These are phyloP conservation scores for Diplodia mutila DNA, from an alignment of 2,329 filamentous ascomycete genomes.

Conservation along the genomic window DNA sequence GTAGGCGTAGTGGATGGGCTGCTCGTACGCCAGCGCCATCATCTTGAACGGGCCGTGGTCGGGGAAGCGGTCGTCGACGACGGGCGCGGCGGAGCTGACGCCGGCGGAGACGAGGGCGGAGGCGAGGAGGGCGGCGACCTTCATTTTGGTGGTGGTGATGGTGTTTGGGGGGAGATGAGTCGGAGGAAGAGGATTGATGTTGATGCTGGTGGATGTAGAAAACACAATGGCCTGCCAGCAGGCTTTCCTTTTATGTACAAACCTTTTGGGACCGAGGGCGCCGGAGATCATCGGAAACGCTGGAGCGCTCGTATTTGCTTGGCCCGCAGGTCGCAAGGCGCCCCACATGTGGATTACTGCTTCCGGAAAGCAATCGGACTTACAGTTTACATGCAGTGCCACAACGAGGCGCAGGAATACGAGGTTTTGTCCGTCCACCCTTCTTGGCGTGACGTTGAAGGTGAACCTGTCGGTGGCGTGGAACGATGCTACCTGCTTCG, in stretches of 20 bases:
- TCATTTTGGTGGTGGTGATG: neutral
- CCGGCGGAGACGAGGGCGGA: neutral
- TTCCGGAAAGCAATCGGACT: no score
- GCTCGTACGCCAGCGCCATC: neutral
- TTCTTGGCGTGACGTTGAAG: neutral
- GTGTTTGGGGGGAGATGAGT: neutral
- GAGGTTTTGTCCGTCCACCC: neutral
- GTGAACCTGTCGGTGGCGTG: neutral
- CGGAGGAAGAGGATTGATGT: neutral
- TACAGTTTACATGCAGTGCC: no score
- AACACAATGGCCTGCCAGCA: neutral
- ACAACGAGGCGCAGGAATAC: neutral
- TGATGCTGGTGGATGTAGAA: neutral
- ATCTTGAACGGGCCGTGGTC: slow-evolving; percentile 5
- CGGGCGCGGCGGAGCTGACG: neutral
- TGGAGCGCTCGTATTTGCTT: no score
- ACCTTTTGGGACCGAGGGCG: neutral
- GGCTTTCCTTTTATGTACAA: neutral
- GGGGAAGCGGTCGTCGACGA: slow-evolving; percentile 13
- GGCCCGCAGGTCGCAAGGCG: no score
- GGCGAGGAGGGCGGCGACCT: neutral
- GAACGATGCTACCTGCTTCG: neutral
- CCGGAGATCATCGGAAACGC: neutral
- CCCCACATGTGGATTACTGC: no score
- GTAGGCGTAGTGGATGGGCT: slow-evolving; percentile 9